Conservation (phyloP, 2,329 filamentous ascomycete species). For the Pseudodiploospora longispora region DNA sequence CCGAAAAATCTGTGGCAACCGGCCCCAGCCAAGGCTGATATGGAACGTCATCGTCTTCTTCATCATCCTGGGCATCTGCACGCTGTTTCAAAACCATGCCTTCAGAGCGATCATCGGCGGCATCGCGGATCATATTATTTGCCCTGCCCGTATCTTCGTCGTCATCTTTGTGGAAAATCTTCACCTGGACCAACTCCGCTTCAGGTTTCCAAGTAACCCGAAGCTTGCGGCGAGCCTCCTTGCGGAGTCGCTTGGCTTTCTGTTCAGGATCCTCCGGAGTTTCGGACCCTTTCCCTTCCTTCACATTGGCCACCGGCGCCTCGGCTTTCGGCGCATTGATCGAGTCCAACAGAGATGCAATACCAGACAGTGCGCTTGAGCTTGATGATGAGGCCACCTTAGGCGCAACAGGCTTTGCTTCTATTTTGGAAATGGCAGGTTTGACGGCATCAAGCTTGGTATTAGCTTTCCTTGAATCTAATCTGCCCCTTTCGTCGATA, state of each 20-base stretch:
- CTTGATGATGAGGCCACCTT: conserved; percentile 22
- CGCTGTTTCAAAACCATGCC: conserved; percentile 59
- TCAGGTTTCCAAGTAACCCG: conserved; percentile 66
- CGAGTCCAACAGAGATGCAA: conserved; percentile 46
- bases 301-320: conserved; percentile 36
- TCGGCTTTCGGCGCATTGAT: conserved; percentile 36
- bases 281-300: conserved; percentile 41
- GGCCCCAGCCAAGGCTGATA: conserved; percentile 47
- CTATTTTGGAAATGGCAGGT: conserved; percentile 16
- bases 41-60: conserved; percentile 50
- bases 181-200: conserved; percentile 56
- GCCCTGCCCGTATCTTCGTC: conserved; percentile 62
- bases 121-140: conserved; percentile 61
- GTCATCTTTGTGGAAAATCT: conserved; percentile 63
- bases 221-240: conserved; percentile 62
- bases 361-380: conserved; percentile 36
- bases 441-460: conserved; percentile 13
- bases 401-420: conserved; percentile 20
- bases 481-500: conserved; percentile 24
- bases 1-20: conserved; percentile 36
- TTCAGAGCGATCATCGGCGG: conserved; percentile 64
- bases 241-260: conserved; percentile 58
- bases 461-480: conserved; percentile 17
- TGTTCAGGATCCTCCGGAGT: conserved; percentile 60
- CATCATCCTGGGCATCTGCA: conserved; percentile 39